These are phyloP conservation scores for Pontederia crassipes DNA, from an alignment of 176 grass and related monocot genomes.

Conservation along the genomic window DNA sequence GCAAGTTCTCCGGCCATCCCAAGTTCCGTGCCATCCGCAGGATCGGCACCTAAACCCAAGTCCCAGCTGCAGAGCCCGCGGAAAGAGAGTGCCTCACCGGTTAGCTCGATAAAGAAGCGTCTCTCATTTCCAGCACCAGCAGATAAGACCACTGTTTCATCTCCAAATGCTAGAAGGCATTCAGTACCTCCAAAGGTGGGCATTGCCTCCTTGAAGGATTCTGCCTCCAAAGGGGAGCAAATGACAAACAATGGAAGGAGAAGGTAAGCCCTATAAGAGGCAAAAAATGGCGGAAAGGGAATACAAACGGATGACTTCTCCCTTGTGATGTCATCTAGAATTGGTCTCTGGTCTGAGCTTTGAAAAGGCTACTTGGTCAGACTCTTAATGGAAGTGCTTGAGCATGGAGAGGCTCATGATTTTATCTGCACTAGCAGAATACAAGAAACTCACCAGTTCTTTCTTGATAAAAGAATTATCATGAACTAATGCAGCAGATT, in stretches of 20 bases:
- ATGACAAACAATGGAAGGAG: neutral
- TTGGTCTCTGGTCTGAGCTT: too few relatives aligned
- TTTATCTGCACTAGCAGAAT: too few relatives aligned
- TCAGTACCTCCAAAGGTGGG: conserved; percentile 51
- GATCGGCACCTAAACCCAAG: conserved; percentile 48
- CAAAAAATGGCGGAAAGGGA: neutral
- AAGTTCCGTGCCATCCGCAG: conserved; percentile 71
- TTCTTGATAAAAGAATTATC: too few relatives aligned
- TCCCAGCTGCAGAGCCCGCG: conserved; percentile 35
- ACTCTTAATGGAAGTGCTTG: too few relatives aligned
- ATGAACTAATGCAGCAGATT: too few relatives aligned
- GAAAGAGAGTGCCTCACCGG: conserved; percentile 31
- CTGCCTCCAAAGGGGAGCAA: neutral
- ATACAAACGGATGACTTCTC: too few relatives aligned
- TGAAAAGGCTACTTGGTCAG: too few relatives aligned
- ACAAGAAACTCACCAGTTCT: too few relatives aligned
- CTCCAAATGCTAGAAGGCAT: conserved; percentile 21
- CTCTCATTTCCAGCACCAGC: conserved; percentile 53
- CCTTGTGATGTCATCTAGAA: too few relatives aligned
- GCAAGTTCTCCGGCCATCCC: conserved; percentile 47
- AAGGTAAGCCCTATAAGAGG: neutral
- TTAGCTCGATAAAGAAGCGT: conserved; percentile 43
- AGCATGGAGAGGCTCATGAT: too few relatives aligned
- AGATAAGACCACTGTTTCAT: conserved; percentile 5
- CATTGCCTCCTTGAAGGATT: conserved; percentile 40